Evolutionary conservation across 495 filamentous ascomycete genomes (phyloP).

Genomic region (Neurospora sp.): DNA sequence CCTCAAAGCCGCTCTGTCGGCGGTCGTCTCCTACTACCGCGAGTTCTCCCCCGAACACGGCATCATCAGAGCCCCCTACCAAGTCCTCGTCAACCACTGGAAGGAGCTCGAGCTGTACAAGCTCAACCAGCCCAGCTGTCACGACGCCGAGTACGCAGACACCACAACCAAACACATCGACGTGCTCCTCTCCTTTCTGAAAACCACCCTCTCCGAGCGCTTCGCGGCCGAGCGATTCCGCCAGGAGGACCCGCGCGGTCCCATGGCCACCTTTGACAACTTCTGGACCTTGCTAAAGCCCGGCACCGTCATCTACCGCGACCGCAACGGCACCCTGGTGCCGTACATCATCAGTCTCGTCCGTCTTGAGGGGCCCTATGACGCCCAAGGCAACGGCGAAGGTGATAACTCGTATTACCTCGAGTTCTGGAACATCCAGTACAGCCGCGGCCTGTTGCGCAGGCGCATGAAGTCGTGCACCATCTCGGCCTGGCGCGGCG

Average conservation of each 20-base stretch:
- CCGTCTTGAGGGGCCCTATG: not conserved
- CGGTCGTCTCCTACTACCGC: conserved; percentile 31
- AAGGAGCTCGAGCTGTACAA: conserved; percentile 24
- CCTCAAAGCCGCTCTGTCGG: conserved; percentile 26
- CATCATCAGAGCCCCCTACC: conserved; percentile 24
- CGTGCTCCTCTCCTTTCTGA: conserved; percentile 26
- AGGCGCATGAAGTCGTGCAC: conserved; percentile 19
- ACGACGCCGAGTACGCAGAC: conserved; percentile 21
- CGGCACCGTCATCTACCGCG: conserved; percentile 25
- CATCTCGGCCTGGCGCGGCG: conserved; percentile 23
- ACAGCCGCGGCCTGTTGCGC: conserved; percentile 11
- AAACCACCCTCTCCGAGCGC: conserved; percentile 12
- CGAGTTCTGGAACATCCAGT: conserved; percentile 26
- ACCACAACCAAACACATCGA: conserved; percentile 28
- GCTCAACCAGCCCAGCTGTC: conserved; percentile 19
- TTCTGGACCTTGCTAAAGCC: conserved; percentile 30
- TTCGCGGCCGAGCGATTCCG: conserved; percentile 21
- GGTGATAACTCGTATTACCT: conserved; percentile 12
- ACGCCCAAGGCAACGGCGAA: not conserved
- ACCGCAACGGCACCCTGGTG: conserved; percentile 18
- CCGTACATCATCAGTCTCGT: conserved; percentile 23
- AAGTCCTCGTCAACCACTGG: conserved; percentile 25
- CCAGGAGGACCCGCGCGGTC: conserved; percentile 13
- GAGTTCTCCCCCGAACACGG: conserved; percentile 29
- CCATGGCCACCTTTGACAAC: conserved; percentile 24